These are phyloP conservation scores for Penstemon eatonii DNA, from an alignment of 257 asterid species.

Conservation along the genomic window DNA sequence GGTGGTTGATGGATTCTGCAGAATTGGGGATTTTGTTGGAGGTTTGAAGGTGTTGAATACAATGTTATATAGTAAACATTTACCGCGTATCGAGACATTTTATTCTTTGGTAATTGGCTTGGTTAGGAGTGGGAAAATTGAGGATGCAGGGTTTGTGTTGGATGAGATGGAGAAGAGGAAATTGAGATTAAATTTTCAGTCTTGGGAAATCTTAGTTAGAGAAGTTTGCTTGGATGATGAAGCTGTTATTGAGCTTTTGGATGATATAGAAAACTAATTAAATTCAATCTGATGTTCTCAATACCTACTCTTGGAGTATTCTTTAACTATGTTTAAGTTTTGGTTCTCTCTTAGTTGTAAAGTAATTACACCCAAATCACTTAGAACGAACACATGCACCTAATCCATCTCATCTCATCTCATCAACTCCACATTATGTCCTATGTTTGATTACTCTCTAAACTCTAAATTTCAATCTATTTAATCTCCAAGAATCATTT, in stretches of 20 bases:
- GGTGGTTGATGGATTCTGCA: slow-evolving; percentile 78
- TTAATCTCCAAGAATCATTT: slow-evolving; percentile 21
- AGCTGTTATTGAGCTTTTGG: slow-evolving; percentile 30
- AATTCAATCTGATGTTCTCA: too few species aligned
- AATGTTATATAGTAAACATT: slow-evolving; percentile 60
- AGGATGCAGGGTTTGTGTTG: slow-evolving; percentile 57
- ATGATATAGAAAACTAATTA: slow-evolving; percentile 27
- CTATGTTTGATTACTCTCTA: slow-evolving; percentile 9
- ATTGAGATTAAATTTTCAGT: slow-evolving; percentile 40
- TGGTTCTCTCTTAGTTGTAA: slow-evolving; percentile 20
- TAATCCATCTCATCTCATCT: slow-evolving; percentile 64
- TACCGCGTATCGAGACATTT: slow-evolving; percentile 57
- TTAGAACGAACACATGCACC: slow-evolving; percentile 37
- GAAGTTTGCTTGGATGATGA: slow-evolving; percentile 40
- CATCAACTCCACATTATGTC: slow-evolving; percentile 53
- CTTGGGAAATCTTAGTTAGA: slow-evolving; percentile 61
- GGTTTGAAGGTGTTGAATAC: slow-evolving; percentile 69
- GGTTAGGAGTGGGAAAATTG: slow-evolving; percentile 48
- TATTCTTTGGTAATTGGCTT: slow-evolving; percentile 49
- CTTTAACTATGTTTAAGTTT: too few species aligned
- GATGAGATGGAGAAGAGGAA: slow-evolving; percentile 74
- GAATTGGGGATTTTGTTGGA: slow-evolving; percentile 49
- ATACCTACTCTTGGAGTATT: too few species aligned
- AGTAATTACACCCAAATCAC: slow-evolving; percentile 32
- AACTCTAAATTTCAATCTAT: slow-evolving; percentile 21